These are phyloP conservation scores for Amanita rubescens DNA, from an alignment of 768 basidiomycete species.

Conservation along the genomic window DNA sequence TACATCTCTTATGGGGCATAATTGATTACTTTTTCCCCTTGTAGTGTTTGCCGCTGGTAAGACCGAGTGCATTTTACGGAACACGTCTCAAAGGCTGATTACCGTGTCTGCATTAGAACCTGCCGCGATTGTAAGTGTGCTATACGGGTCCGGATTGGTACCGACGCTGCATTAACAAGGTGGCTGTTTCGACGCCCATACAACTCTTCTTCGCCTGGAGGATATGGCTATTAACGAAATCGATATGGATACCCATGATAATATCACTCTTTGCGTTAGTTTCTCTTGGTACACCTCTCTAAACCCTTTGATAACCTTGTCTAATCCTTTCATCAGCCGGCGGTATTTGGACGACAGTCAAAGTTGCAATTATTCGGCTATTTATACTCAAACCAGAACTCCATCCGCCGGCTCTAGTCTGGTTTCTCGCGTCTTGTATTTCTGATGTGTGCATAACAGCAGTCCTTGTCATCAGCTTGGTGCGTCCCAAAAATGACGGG, in stretches of 20 bases:
- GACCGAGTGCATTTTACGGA: neutral
- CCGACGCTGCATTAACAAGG: slow-evolving; percentile 17
- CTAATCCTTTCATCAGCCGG: slow-evolving; percentile 21
- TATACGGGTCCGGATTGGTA: neutral
- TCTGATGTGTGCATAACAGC: slow-evolving; percentile 35
- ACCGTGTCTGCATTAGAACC: slow-evolving; percentile 19
- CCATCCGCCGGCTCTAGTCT: slow-evolving; percentile 35
- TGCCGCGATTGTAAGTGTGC: slow-evolving; percentile 20
- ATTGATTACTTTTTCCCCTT: slow-evolving; percentile 12
- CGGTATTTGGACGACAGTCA: slow-evolving; percentile 33
- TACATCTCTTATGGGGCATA: neutral
- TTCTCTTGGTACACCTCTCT: slow-evolving; percentile 24
- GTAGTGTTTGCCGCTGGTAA: slow-evolving; percentile 22
- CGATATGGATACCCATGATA: slow-evolving; percentile 24
- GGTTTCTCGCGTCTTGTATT: slow-evolving; percentile 35
- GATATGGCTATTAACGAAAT: slow-evolving; percentile 33
- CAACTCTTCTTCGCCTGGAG: slow-evolving; percentile 41
- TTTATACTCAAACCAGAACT: slow-evolving; percentile 36
- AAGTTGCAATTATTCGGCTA: slow-evolving; percentile 25
- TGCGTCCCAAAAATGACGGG: slow-evolving; percentile 11
- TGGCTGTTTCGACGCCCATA: slow-evolving; percentile 38
- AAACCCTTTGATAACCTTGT: neutral
- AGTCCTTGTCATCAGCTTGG: slow-evolving; percentile 31
- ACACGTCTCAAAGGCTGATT: neutral
- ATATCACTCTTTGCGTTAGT: slow-evolving; percentile 27